Percentiles rank a stretch among this genome's conserved stretches.
phyloP scores from a whole-genome alignment of 257 asterid species.

The Primulina huaijiensis region DNA sequence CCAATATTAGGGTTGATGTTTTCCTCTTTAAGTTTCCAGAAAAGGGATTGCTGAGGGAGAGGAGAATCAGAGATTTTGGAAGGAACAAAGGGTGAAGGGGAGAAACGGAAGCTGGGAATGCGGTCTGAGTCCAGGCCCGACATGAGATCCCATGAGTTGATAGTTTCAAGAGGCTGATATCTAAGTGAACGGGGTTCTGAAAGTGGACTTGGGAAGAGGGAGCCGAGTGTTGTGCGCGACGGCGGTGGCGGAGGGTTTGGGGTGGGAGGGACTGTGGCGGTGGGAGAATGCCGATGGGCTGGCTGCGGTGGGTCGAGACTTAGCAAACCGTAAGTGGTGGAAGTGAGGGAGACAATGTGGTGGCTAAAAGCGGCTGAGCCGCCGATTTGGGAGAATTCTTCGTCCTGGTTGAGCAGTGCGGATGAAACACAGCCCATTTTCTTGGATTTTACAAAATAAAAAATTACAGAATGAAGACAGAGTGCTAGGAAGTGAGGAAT shows the following conservation, averaged over 20 bases:
- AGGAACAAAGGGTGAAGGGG: conserved; percentile 25
- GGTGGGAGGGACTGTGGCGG: conserved; percentile 9
- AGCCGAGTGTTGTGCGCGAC: conserved; percentile 59
- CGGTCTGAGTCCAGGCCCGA: conserved; percentile 69
- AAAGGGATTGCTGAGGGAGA: neutral
- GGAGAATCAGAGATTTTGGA: conserved; percentile 10
- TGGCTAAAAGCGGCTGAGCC: conserved; percentile 70
- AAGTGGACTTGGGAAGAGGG: conserved; percentile 55
- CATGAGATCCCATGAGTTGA: conserved; percentile 93
- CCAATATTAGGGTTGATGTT: conserved; percentile 30
- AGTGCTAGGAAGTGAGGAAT: neutral
- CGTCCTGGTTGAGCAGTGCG: conserved; percentile 62
- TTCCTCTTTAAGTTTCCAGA: conserved; percentile 22
- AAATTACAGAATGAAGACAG: neutral
- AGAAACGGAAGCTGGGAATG: conserved; percentile 49
- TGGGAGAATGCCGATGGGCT: conserved; percentile 3
- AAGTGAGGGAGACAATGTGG: conserved; percentile 95
- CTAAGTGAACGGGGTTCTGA: conserved; percentile 49
- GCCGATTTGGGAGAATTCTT: conserved; percentile 70
- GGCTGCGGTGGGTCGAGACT: conserved; percentile 59
- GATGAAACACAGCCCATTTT: conserved; percentile 93
- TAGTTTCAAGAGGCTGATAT: conserved; percentile 42
- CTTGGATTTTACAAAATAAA: too few relatives aligned
- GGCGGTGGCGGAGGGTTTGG: conserved; percentile 51
- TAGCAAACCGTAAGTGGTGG: conserved; percentile 85